Evolutionary conservation across 2,329 filamentous ascomycete species (phyloP), one percentile per base, ranked within the genome.

Genomic region (Aspergillus fructus): DNA sequence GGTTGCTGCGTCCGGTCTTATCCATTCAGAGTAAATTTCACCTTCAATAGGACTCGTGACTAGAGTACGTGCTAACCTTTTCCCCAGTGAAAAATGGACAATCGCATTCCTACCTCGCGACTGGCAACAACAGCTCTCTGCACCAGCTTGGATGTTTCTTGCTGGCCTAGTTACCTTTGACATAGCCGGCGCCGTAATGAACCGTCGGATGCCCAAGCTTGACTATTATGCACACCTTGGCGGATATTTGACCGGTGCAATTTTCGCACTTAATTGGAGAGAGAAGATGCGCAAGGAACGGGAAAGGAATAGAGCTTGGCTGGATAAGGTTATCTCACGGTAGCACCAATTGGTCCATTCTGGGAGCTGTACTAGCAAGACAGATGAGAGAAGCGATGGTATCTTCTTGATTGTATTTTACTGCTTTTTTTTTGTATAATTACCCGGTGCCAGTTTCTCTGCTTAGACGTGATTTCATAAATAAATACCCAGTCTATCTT

Each of bases 1-100:
- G 21, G 67, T 82, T 12, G 79, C 76, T 3, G 79, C 81, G 17
- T 78, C 75, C 65, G 82, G 80, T 63, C 74, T 78, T 50, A 69
- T 83, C 40, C 73, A 80, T 59, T 64, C 71, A 41, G 66, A 79
- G 78, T 80, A 72, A 51, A 5, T 23, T 70, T 68, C 24, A 5
- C 46, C 19, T 21, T 27, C 3, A 17, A n/a, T 34, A n/a, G 3
- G 9, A 24, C 17, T 6, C 2, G 37, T 43, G 40, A 46, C 19
- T 19, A 39, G 21, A 37, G 6, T n/a, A 23, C 23, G 3, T 41
- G 30, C 42, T 56, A 49, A 47, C 46, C 39, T 17, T 9, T 15
- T 13, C 21, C 19, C 24, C 59, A 79, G 76, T 58, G 71, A 76
- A 56, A 72, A 71, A 62, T 68, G 78, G 59, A 74, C 75, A 27